Base-by-base conservation (phyloP, 306 rosid species). In the Dalbergia cultrata region DNA sequence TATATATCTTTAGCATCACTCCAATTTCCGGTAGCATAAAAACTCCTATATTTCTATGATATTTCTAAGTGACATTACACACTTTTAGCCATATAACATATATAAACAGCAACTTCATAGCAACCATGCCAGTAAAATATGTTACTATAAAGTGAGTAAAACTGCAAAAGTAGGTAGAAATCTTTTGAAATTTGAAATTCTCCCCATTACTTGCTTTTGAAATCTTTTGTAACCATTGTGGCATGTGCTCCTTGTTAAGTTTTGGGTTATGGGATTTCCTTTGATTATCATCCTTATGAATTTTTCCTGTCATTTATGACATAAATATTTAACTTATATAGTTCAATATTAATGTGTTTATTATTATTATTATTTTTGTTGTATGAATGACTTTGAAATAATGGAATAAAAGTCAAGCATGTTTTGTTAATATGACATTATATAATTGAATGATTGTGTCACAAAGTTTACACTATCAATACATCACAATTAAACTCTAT, bases 121-220 rank as follows among this genome's bases (percentile, higher is more conserved):
- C 50, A 78, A 58, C 61, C 54, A 10, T 67, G 16, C 16, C 39
- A 37, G 54, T 53, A 22, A 26, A 76, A 49, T 62, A 45, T 61
- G 11, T 11, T 13, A 26, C 56, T 66, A 53, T 21, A 66, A 67
- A 37, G 10, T 43, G 12, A 67, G n/a, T 9, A 13, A 33, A 33
- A 44, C 7, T 4, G 41, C 5, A 39, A 45, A 80, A 49, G 5
- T 53, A 41, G 6, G 56, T 47, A 61, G 80, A 56, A 26, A 62
- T 41, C 9, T 43, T 59, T 60, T 59, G 11, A 75, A 75, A 47
- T 33, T n/a, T n/a, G n/a, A n/a, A 59, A 14, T 74, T 2, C 35
- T 54, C 1, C 39, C 35, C 54, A 62, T 50, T 64, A 26, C 31
- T 26, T 26, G 31, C 31, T 26, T 26, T 26, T 26, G 31, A 26